A percentile compares a stretch with the other conserved stretches of the same genome.
Evolutionary conservation across 73 alveolate species (phyloP).

Genomic region (Tetrahymena borealis): DNA sequence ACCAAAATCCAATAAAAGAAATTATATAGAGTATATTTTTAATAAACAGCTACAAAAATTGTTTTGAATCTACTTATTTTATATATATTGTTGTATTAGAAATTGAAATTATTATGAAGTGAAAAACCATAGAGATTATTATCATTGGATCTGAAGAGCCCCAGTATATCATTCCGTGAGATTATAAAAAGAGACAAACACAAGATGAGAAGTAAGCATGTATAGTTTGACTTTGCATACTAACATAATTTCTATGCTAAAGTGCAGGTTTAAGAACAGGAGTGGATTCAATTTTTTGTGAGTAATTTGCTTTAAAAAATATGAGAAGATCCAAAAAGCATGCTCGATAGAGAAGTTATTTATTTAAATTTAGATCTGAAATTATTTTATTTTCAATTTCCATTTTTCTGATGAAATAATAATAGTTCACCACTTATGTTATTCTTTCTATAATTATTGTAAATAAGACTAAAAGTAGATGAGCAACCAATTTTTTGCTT

Average conservation of each 20-base stretch:
- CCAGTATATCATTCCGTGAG: not conserved
- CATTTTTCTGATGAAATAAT: not conserved
- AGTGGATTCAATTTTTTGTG: not conserved
- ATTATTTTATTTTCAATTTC: not conserved
- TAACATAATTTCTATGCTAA: not conserved
- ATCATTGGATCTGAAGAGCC: not conserved
- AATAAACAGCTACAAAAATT: not conserved
- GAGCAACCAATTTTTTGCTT: not conserved
- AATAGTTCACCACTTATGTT: not conserved
- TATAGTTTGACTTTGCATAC: not conserved
- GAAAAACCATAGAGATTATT: not conserved
- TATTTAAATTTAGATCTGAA: not conserved
- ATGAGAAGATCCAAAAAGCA: not conserved
- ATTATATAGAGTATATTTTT: not conserved
- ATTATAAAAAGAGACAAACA: not conserved
- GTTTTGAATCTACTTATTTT: not conserved
- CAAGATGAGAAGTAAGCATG: not conserved
- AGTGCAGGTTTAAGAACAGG: not conserved
- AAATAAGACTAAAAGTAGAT: not conserved
- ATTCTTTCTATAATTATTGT: not conserved
- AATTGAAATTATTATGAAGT: not conserved
- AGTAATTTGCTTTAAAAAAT: not conserved
- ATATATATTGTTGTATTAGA: not conserved
- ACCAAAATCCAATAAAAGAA: not conserved
- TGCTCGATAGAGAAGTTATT: not conserved